Evolutionary conservation across 2,329 filamentous ascomycete genomes (phyloP).

Genomic region (Colletotrichum sp.): DNA sequence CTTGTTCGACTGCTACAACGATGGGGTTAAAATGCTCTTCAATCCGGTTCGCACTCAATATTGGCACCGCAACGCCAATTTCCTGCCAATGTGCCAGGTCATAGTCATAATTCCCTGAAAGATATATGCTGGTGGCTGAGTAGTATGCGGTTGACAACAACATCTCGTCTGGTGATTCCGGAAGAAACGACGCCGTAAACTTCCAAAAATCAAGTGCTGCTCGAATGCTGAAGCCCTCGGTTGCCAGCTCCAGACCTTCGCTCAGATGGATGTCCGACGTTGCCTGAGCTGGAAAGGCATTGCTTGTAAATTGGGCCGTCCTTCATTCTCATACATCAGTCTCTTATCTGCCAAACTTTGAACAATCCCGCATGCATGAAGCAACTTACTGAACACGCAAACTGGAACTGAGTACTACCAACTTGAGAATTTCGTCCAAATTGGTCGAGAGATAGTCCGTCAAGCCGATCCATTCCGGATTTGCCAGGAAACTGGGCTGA

Average conservation of each 20-base stretch:
- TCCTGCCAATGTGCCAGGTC: constrained; percentile 32
- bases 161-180: constrained; percentile 10
- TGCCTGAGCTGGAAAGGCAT: not conserved
- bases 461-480: constrained; percentile 24
- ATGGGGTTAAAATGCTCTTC: constrained; percentile 27
- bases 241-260: constrained; percentile 7
- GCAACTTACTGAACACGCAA: constrained; percentile 32
- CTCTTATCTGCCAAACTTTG: not conserved
- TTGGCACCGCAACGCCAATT: constrained; percentile 25
- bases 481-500: constrained; percentile 28
- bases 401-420: constrained; percentile 33
- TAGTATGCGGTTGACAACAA: constrained; percentile 27
- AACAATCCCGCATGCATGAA: not conserved
- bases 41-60: constrained; percentile 23
- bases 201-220: constrained; percentile 13
- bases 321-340: not conserved
- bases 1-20: constrained; percentile 16
- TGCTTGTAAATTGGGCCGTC: not conserved
- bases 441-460: not conserved
- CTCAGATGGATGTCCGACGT: not conserved
- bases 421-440: constrained; percentile 31
- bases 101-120: constrained; percentile 40
- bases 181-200: not conserved
- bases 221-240: constrained; percentile 24
- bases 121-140: constrained; percentile 38